Base-by-base conservation (phyloP, 306 rosid genomes). In the Sechiopsis laciniata region DNA sequence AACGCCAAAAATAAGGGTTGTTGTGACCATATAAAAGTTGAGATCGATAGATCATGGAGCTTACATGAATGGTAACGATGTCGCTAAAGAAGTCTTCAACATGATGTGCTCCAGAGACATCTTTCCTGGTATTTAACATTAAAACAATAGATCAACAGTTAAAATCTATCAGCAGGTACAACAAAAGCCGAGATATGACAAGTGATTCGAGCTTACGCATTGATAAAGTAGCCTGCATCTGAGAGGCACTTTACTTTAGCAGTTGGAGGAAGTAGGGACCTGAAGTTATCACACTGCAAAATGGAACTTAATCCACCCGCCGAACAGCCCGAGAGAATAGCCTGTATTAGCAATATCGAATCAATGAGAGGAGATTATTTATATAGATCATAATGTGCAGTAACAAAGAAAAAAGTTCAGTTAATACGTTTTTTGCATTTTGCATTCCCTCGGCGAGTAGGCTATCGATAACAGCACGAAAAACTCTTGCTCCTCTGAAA, bases 261-360 rank as follows among this genome's bases (percentile, higher is more conserved):
- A 16, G 80, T 78, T 0, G 3, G 2, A 15, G 99, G 96, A 32
- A 94, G 55, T 32, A 91, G 77, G 74, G 92, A 79, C 64, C 80
- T 84, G 57, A 94, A 91, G 53, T 79, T 83, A 85, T 94, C 99
- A 78, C 99, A 94, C 40, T 94, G 87, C 82, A 94, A 82, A 73
- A 94, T 82, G 56, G 99, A 82, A 37, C 96, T 17, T 81, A 94
- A 86, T 80, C 96, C 99, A 55, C 99, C 99, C 56, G 99, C 99
- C 9, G 99, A 94, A 79, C 97, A 91, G 66, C 99, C 99, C 14
- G 99, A 91, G 46, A 94, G 90, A 63, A 94, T 82, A 67, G 96
- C 99, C 97, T 91, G 88, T 10, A 71, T 75, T 19, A 50, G 6
- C 37, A 35, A 50, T 16, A 19, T 59, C 13, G 6, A 48, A 75